Percentiles rank a stretch among this genome's conserved stretches.
Conservation (phyloP, 805 yeast genomes). For the Ogataea kodamae region DNA sequence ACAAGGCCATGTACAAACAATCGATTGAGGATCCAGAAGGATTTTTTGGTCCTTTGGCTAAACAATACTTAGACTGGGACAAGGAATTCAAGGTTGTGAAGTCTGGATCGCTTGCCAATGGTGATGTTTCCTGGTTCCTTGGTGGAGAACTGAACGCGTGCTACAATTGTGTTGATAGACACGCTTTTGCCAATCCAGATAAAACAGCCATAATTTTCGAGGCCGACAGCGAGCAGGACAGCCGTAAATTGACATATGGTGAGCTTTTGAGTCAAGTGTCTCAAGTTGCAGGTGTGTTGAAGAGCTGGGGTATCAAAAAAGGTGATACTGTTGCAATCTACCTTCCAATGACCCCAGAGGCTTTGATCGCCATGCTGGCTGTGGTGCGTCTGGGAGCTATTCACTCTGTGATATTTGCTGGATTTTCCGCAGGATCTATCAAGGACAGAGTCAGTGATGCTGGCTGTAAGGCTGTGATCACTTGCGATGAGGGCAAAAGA, state of each 20-base stretch:
- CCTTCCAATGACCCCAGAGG: slow-evolving; percentile 97
- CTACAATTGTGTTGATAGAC: slow-evolving; percentile 93
- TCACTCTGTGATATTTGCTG: slow-evolving; percentile 96
- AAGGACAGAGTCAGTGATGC: slow-evolving; percentile 90
- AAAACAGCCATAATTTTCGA: slow-evolving; percentile 85
- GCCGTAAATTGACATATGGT: slow-evolving; percentile 73
- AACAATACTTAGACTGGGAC: slow-evolving; percentile 74
- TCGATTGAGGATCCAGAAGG: slow-evolving; percentile 75
- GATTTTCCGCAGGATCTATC: slow-evolving; percentile 90
- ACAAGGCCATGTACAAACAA: slow-evolving; percentile 63
- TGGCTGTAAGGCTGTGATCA: slow-evolving; percentile 77
- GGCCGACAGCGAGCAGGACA: slow-evolving; percentile 84
- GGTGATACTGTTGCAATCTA: slow-evolving; percentile 97
- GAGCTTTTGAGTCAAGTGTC: slow-evolving; percentile 83
- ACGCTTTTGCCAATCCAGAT: slow-evolving; percentile 83
- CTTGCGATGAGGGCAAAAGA: slow-evolving; percentile 93
- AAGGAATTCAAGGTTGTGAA: slow-evolving; percentile 64
- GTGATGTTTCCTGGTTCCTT: slow-evolving; percentile 89
- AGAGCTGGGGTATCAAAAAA: slow-evolving; percentile 80
- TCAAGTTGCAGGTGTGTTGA: slow-evolving; percentile 79
- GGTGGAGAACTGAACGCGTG: slow-evolving; percentile 92
- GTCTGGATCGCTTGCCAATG: slow-evolving; percentile 63
- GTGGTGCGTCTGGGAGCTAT: slow-evolving; percentile 91
- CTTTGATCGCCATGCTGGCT: slow-evolving; percentile 90
- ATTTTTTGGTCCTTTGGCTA: slow-evolving; percentile 78